Evolutionary conservation across 129 eudicot genomes (phyloP).

Genomic region (Cynara cardunculus): DNA sequence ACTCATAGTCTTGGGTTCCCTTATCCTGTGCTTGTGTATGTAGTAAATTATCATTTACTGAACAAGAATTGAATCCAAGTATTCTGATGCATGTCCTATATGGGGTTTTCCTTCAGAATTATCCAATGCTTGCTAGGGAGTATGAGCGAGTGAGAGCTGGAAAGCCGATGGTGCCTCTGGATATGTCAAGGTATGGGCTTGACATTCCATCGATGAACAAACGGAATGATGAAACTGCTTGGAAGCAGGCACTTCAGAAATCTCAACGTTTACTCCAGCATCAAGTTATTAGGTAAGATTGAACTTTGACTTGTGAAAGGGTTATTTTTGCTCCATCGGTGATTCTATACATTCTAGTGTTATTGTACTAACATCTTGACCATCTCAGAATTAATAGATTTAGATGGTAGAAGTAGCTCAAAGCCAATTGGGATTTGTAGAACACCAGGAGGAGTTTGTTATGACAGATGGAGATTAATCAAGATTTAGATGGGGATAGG

Average conservation of each 20-base stretch:
- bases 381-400: neutral
- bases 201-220: slow-evolving; percentile 68
- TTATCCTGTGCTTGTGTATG: slow-evolving; percentile 6
- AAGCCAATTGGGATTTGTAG: neutral
- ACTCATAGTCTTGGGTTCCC: neutral
- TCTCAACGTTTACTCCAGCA: slow-evolving; percentile 91
- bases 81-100: neutral
- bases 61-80: slow-evolving; percentile 1
- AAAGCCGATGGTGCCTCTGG: slow-evolving; percentile 83
- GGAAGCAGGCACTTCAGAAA: slow-evolving; percentile 89
- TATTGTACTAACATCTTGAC: neutral
- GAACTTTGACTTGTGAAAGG: neutral
- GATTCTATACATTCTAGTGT: neutral
- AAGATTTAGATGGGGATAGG: neutral
- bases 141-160: slow-evolving; percentile 93
- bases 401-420: neutral
- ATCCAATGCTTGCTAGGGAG: slow-evolving; percentile 94
- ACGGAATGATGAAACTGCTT: slow-evolving; percentile 86
- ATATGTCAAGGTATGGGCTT: slow-evolving; percentile 83
- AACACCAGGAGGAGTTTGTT: neutral
- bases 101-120: slow-evolving; percentile 42
- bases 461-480: neutral
- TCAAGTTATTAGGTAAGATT: slow-evolving; percentile 77
- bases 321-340: neutral
- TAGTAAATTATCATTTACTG: neutral